phyloP scores from a whole-genome alignment of 371 early-diverging fungal species.

The Mucor velutinosus region DNA sequence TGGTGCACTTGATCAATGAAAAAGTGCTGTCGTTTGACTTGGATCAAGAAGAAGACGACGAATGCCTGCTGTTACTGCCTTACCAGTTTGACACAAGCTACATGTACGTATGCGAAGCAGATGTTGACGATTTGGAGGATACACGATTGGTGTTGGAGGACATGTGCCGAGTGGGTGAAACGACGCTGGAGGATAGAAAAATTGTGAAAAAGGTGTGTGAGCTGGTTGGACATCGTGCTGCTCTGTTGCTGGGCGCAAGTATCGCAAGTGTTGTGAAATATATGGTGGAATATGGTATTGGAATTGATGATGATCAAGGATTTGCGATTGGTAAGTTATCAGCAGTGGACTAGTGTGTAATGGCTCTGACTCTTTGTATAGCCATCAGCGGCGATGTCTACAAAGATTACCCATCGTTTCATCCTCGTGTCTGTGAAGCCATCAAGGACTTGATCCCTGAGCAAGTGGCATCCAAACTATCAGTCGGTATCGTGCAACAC shows the following conservation, averaged over 20 bases:
- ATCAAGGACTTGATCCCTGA: slow-evolving; percentile 44
- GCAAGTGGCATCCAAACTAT: slow-evolving; percentile 39
- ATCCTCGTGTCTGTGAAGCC: slow-evolving; percentile 47
- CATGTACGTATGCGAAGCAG: slow-evolving; percentile 65
- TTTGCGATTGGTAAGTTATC: slow-evolving; percentile 39
- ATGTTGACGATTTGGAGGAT: slow-evolving; percentile 39
- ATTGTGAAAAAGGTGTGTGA: slow-evolving; percentile 49
- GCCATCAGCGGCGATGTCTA: slow-evolving; percentile 53
- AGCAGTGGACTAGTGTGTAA: not conserved
- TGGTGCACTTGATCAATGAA: slow-evolving; percentile 80
- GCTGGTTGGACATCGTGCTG: slow-evolving; percentile 46
- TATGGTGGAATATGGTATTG: slow-evolving; percentile 37
- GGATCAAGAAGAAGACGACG: slow-evolving; percentile 40
- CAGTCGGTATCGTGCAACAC: slow-evolving; percentile 48
- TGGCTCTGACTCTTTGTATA: not conserved
- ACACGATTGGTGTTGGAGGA: slow-evolving; percentile 49
- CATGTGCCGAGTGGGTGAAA: slow-evolving; percentile 42
- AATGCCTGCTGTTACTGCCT: slow-evolving; percentile 46
- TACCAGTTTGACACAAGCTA: slow-evolving; percentile 83
- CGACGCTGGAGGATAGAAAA: slow-evolving; percentile 39
- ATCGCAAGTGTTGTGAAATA: slow-evolving; percentile 47
- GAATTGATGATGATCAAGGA: slow-evolving; percentile 33
- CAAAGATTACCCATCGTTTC: slow-evolving; percentile 49
- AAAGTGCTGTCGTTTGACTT: slow-evolving; percentile 60
- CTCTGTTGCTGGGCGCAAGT: slow-evolving; percentile 41